A percentile compares a stretch with the other conserved stretches of the same genome.
These are phyloP conservation scores for Clarireedia paspali DNA, from an alignment of 2,329 filamentous ascomycete species.

Conservation along the genomic window DNA sequence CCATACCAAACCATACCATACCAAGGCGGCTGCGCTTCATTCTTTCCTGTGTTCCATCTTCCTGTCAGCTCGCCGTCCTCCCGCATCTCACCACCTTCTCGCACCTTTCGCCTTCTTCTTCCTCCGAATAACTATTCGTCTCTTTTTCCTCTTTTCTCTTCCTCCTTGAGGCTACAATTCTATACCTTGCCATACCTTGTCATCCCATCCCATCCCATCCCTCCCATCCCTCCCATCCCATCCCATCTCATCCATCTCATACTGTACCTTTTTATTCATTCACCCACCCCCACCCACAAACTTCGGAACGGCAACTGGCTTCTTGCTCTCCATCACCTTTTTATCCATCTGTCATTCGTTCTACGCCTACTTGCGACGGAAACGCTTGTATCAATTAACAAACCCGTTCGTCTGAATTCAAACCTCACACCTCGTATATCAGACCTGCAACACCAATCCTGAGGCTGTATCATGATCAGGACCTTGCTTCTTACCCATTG, in stretches of 20 bases:
- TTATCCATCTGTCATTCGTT: too few species aligned
- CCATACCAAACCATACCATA: constrained; percentile 1
- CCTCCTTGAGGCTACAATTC: not conserved
- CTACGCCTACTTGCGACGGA: not conserved
- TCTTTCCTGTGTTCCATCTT: not conserved
- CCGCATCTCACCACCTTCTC: not conserved
- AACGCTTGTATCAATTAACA: constrained; percentile 9
- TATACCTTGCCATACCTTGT: too few species aligned
- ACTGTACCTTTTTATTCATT: not conserved
- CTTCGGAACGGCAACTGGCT: not conserved
- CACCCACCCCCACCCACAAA: not conserved
- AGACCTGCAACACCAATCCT: constrained; percentile 6
- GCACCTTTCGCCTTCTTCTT: not conserved
- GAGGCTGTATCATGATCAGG: constrained; percentile 25
- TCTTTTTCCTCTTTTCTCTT: not conserved
- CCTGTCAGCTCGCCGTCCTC: constrained; percentile 3
- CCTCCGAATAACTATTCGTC: too few species aligned
- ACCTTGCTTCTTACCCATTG: constrained; percentile 19
- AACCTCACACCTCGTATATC: not conserved
- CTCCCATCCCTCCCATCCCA: too few species aligned
- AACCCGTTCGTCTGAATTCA: not conserved
- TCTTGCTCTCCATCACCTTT: not conserved
- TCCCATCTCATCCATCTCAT: not conserved
- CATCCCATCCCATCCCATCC: too few species aligned
- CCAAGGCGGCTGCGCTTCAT: not conserved